phyloP scores from a whole-genome alignment of 257 asterid genomes.

The Nicotiana obtusifolia region DNA sequence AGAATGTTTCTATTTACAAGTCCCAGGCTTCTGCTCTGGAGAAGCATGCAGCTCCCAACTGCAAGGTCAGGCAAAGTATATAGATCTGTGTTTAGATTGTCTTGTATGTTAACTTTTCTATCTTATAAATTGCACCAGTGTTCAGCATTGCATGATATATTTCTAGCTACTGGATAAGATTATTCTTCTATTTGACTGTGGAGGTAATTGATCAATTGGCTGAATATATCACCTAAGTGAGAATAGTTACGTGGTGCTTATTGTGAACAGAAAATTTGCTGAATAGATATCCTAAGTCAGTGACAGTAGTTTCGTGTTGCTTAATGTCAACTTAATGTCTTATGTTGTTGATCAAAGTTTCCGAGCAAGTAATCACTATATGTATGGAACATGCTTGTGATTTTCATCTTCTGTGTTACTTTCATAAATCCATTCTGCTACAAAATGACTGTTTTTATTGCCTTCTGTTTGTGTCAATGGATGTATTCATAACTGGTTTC shows the following conservation, averaged over 20 bases:
- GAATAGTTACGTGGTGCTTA: neutral
- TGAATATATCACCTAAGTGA: neutral
- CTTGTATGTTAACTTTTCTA: neutral
- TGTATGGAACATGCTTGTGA: too few species aligned
- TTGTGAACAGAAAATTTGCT: neutral
- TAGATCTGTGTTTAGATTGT: neutral
- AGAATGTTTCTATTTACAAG: constrained; percentile 91
- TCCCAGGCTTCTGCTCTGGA: constrained; percentile 95
- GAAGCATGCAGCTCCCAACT: constrained; percentile 81
- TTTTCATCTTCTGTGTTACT: neutral
- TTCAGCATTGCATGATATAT: neutral
- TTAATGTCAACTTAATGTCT: neutral
- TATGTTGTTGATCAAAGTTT: too few species aligned
- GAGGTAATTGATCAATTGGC: neutral
- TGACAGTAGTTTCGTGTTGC: neutral
- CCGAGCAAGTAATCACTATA: too few species aligned
- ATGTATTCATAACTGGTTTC: neutral
- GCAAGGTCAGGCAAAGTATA: constrained; percentile 53
- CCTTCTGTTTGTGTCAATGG: neutral
- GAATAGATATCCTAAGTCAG: neutral
- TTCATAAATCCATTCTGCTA: neutral
- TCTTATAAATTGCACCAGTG: neutral
- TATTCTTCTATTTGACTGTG: neutral
- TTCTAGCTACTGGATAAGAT: neutral
- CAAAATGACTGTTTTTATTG: neutral